These are phyloP conservation scores for Pythium aquatile DNA, from an alignment of 352 stramenopile species.

Conservation along the genomic window DNA sequence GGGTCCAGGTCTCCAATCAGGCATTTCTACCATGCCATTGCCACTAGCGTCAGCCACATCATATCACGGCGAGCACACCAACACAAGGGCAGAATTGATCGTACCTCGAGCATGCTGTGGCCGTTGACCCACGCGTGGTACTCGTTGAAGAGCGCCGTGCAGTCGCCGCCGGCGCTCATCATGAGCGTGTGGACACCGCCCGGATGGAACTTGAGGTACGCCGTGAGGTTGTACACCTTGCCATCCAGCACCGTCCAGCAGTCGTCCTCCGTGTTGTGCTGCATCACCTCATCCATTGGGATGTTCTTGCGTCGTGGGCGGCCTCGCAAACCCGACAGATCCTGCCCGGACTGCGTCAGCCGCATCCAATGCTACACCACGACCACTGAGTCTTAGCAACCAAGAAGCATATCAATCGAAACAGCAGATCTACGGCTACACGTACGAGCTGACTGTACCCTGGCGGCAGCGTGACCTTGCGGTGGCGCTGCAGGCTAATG, in stretches of 20 bases:
- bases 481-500: constrained; percentile 62
- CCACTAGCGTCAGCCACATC: background rate
- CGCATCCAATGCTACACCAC: constrained; percentile 89
- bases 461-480: constrained; percentile 80
- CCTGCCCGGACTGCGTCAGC: constrained; percentile 74
- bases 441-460: constrained; percentile 91
- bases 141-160: constrained; percentile 95
- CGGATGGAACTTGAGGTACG: constrained; percentile 97
- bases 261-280: constrained; percentile 89
- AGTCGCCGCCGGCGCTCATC: constrained; percentile 90
- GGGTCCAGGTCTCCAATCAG: constrained; percentile 66
- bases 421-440: background rate
- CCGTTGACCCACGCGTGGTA: constrained; percentile 96
- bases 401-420: background rate
- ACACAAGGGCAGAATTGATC: background rate
- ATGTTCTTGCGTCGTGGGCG: constrained; percentile 56
- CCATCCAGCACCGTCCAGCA: constrained; percentile 93
- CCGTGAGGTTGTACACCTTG: constrained; percentile 93
- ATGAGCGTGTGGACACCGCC: constrained; percentile 94
- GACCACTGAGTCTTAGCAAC: constrained; percentile 3
- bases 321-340: constrained; percentile 81
- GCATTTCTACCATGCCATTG: constrained; percentile 53
- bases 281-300: constrained; percentile 80
- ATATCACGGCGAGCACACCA: no score
- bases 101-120: constrained; percentile 83